Evolutionary conservation across 164 flowering plant genomes (phyloP).

Genomic region (Protea cynaroides): DNA sequence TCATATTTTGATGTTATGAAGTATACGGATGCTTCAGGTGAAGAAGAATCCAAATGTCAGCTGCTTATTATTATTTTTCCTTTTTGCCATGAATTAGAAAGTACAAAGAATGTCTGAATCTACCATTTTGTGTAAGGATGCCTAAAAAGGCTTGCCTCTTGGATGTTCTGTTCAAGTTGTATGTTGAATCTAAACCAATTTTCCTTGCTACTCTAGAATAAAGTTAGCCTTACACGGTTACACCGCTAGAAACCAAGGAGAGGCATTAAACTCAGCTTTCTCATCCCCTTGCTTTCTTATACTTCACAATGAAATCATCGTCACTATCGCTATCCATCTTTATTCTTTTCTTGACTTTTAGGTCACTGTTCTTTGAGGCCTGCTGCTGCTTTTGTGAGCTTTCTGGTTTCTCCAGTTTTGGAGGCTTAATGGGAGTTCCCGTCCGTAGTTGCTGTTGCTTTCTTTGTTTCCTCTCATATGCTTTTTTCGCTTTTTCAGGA

Average conservation of each 20-base stretch:
- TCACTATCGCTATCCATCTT: conserved; percentile 39
- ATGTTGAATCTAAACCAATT: background rate
- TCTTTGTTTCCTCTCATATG: conserved; percentile 78
- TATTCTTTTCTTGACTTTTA: conserved; percentile 57
- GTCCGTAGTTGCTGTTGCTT: conserved; percentile 63
- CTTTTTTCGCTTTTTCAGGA: conserved; percentile 76
- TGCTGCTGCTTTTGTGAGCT: conserved; percentile 51
- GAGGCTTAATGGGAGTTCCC: conserved; percentile 76
- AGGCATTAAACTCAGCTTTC: conserved; percentile 2
- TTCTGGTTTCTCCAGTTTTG: conserved; percentile 45
- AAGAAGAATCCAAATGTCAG: background rate
- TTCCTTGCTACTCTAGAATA: background rate
- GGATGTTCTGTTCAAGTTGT: background rate
- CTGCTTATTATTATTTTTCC: background rate
- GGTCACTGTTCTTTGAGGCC: conserved; percentile 53
- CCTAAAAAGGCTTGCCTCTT: conserved; percentile 1
- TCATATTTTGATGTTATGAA: background rate
- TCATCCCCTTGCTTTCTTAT: conserved; percentile 58
- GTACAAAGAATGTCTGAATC: conserved; percentile 9
- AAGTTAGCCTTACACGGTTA: background rate
- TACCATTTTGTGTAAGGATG: background rate
- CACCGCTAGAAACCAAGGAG: conserved; percentile 3
- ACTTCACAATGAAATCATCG: conserved; percentile 56
- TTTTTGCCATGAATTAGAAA: background rate
- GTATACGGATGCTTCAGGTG: background rate